Percentiles rank a stretch among this genome's conserved stretches.
Evolutionary conservation across 2,329 filamentous ascomycete species (phyloP).

Genomic region (Colletotrichum lini): DNA sequence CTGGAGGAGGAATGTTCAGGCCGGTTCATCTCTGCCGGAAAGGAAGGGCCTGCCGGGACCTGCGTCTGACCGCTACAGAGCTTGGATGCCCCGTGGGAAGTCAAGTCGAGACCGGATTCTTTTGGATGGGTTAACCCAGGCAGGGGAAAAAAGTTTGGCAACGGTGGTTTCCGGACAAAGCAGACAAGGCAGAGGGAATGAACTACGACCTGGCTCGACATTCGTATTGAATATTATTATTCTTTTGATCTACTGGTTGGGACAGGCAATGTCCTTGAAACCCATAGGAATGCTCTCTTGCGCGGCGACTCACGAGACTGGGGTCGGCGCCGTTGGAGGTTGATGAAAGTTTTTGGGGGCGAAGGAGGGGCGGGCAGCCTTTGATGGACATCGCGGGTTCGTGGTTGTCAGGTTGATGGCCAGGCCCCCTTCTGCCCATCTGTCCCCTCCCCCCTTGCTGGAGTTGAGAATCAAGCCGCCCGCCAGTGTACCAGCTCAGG

Average conservation of each 20-base stretch:
- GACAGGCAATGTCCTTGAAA: conserved; percentile 20
- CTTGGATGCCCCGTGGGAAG: background rate
- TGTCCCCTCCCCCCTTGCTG: background rate
- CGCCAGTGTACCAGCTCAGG: background rate
- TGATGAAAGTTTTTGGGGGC: conserved; percentile 13
- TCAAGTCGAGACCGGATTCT: background rate
- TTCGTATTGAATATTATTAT: no score
- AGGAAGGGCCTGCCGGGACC: conserved; percentile 14
- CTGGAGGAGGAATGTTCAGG: conserved; percentile 23
- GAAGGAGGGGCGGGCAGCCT: background rate
- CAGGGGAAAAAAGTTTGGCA: background rate
- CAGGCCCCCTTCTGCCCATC: background rate
- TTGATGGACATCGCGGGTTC: background rate
- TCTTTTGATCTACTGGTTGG: background rate
- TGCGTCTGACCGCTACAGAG: background rate
- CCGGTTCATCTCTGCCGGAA: conserved; percentile 27
- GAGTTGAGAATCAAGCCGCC: no score
- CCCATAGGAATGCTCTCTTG: background rate
- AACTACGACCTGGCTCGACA: no score
- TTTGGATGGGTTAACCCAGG: conserved; percentile 13
- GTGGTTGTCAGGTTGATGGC: conserved; percentile 1
- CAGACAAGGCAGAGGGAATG: no score
- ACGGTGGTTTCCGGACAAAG: background rate
- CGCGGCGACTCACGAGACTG: background rate
- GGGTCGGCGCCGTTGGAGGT: conserved; percentile 30